Base-by-base conservation (phyloP, 2,329 filamentous ascomycete genomes). In the Penicillium rolfsii region DNA sequence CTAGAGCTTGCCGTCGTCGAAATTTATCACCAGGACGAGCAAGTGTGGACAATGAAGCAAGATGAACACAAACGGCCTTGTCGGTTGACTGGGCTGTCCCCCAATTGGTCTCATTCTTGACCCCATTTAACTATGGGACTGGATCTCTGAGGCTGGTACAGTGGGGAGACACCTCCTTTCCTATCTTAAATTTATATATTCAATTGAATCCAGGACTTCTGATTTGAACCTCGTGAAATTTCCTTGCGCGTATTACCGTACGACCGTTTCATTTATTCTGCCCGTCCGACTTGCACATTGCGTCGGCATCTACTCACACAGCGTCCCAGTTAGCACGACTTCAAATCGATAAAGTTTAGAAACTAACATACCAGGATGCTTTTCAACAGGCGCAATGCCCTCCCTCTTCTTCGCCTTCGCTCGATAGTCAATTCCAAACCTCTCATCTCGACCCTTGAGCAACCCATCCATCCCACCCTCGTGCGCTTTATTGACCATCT, bases 11-110 rank as follows among this genome's bases (percentile, higher is more conserved):
- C 77, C 82, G 78, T 80, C 77, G 77, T 72, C 80, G 74, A 78
- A 76, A 74, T 76, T 64, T 60, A 75, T 70, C 70, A 76, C 75
- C 75, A 82, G 81, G 80, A 78, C 79, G 81, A 71, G 79, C 78
- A 76, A 81, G 83, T 84, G 83, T 85, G 81, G 83, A 85, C 80
- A 80, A 71, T 76, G 82, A 83, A 84, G 83, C 83, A 80, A 85
- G 76, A 84, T 74, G 73, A 76, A 82, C 63, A 76, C 61, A 66
- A 68, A 66, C 59, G 61, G 70, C 65, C 70, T 68, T 57, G 66
- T 61, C 57, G 38, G 52, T 59, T 65, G 28, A 63, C 61, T 63
- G 64, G 64, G 70, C 68, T 70, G 64, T 77, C 75, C 77, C 71
- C 70, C 73, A 72, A 68, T 71, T 70, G 70, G 69, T 70, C 70